A percentile compares a stretch with the other conserved stretches of the same genome.
Evolutionary conservation across 164 flowering plant species (phyloP).

Genomic region (Stephania cephalantha): DNA sequence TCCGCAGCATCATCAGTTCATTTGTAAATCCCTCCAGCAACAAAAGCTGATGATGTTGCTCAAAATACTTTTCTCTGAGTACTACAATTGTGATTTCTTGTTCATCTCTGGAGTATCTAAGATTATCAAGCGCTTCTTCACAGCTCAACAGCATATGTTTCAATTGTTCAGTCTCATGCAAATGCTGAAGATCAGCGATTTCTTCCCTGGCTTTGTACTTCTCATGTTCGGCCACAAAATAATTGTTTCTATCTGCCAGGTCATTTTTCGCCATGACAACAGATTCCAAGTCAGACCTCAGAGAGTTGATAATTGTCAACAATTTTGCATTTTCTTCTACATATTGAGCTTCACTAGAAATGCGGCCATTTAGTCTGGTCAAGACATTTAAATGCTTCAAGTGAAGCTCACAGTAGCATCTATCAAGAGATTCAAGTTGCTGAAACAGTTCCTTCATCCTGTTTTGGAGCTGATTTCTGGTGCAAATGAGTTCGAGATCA

Average conservation of each 20-base stretch:
- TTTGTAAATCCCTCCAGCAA: slow-evolving; percentile 28
- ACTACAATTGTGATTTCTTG: slow-evolving; percentile 43
- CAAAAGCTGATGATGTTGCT: slow-evolving; percentile 26
- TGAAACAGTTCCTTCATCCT: slow-evolving; percentile 34
- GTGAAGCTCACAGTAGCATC: slow-evolving; percentile 32
- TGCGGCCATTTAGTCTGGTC: slow-evolving; percentile 25
- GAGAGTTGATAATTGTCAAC: slow-evolving; percentile 27
- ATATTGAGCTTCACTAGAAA: slow-evolving; percentile 36
- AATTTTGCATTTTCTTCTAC: slow-evolving; percentile 46
- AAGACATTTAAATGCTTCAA: slow-evolving; percentile 38
- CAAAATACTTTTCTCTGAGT: slow-evolving; percentile 49
- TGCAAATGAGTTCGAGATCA: slow-evolving; percentile 45
- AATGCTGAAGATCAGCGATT: slow-evolving; percentile 18
- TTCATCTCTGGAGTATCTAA: slow-evolving; percentile 46
- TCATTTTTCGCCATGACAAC: slow-evolving; percentile 22
- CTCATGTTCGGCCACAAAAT: slow-evolving; percentile 31
- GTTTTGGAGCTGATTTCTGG: slow-evolving; percentile 36
- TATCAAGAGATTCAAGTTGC: slow-evolving; percentile 30
- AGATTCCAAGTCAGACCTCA: slow-evolving; percentile 51
- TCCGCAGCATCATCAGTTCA: slow-evolving; percentile 36
- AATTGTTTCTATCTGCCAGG: slow-evolving; percentile 29
- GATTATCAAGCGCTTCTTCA: slow-evolving; percentile 36
- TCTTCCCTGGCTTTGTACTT: slow-evolving; percentile 30
- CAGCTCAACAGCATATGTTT: slow-evolving; percentile 26
- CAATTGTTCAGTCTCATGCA: slow-evolving; percentile 38